Percentiles rank a stretch among this genome's conserved stretches.
phyloP scores from a whole-genome alignment of 192 early-diverging fungal species.

The Coemansia sp. region DNA sequence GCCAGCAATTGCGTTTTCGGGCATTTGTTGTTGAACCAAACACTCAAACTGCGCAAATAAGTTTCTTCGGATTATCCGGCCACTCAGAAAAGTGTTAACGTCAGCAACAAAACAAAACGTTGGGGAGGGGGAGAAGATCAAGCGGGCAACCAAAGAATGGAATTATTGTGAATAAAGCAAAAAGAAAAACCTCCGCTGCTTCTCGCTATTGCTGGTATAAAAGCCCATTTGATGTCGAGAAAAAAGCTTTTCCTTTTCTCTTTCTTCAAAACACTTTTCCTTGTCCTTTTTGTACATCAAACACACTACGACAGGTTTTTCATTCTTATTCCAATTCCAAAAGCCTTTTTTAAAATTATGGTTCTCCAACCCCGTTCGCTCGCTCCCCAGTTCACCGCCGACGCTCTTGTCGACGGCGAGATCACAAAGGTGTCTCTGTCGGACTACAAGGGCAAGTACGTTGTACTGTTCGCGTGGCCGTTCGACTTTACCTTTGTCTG shows the following conservation, averaged over 20 bases:
- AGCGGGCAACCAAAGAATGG: neutral
- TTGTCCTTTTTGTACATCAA: neutral
- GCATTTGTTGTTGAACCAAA: neutral
- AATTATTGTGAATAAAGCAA: neutral
- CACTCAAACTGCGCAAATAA: too few species aligned
- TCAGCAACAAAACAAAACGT: neutral
- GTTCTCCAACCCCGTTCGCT: constrained; percentile 55
- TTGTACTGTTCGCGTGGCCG: constrained; percentile 90
- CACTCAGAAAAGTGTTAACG: neutral
- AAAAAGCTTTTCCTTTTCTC: neutral
- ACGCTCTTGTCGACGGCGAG: constrained; percentile 68
- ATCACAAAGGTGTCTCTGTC: constrained; percentile 68
- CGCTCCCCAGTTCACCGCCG: constrained; percentile 69
- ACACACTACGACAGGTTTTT: neutral
- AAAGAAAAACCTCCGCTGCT: neutral
- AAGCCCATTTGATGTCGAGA: too few species aligned
- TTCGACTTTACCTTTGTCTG: constrained; percentile 91
- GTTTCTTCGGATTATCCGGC: too few species aligned
- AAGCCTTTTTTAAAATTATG: constrained; percentile 23
- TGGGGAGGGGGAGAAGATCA: neutral
- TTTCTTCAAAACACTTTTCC: constrained; percentile 5
- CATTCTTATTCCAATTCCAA: neutral
- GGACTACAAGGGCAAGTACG: constrained; percentile 72
- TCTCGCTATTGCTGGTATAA: neutral
- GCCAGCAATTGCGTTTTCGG: neutral